These are phyloP conservation scores for Phaffia australis DNA, from an alignment of 768 basidiomycete genomes.

Conservation along the genomic window DNA sequence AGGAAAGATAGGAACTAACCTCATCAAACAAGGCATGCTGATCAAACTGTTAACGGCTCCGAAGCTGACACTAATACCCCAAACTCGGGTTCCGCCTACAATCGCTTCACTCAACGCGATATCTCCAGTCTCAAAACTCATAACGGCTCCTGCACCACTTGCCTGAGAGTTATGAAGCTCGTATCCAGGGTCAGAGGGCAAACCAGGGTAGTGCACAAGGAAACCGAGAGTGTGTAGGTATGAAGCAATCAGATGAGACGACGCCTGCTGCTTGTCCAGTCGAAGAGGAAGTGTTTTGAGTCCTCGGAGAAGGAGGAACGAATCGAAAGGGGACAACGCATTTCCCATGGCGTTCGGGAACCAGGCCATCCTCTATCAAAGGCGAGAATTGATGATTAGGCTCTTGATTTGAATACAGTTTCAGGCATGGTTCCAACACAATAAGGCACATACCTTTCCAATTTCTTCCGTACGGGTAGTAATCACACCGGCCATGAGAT, in stretches of 20 bases:
- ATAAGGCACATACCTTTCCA: conserved; percentile 51
- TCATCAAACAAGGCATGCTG: conserved; percentile 99
- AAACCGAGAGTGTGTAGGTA: conserved; percentile 81
- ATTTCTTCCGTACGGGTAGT: conserved; percentile 84
- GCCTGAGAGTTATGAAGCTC: conserved; percentile 87
- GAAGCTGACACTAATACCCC: conserved; percentile 97
- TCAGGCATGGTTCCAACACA: not conserved
- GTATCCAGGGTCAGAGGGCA: conserved; percentile 65
- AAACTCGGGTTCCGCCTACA: conserved; percentile 81
- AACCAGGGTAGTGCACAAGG: conserved; percentile 81
- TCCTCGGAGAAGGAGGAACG: conserved; percentile 87
- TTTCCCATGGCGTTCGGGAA: conserved; percentile 89
- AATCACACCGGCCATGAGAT: conserved; percentile 95
- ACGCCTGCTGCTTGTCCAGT: conserved; percentile 85
- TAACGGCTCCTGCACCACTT: conserved; percentile 79
- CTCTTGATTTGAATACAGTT: not conserved
- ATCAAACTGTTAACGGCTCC: conserved; percentile 96
- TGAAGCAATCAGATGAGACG: conserved; percentile 68
- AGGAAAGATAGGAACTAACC: conserved; percentile 52
- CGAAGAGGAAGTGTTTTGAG: conserved; percentile 92
- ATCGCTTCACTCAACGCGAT: conserved; percentile 81
- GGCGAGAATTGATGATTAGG: not conserved
- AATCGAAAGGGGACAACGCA: conserved; percentile 88
- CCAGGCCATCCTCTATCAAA: conserved; percentile 66
- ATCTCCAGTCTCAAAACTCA: conserved; percentile 89